Conservation (phyloP, 1,139 yeast species). For the Yamadazyma dushanensis region DNA sequence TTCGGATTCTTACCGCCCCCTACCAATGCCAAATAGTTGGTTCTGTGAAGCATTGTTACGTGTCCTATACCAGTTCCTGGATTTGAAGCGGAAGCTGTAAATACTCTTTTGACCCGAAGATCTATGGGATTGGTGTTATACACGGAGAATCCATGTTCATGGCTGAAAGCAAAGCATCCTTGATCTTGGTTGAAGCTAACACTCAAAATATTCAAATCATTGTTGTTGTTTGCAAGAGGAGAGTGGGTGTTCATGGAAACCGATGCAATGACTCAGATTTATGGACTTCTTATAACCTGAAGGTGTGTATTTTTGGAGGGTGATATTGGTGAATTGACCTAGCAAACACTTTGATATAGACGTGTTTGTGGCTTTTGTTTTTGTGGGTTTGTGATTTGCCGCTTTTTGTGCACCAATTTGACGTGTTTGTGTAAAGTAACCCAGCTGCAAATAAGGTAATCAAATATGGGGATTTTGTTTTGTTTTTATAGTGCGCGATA, state of each 20-base stretch:
- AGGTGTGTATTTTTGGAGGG: too few relatives aligned
- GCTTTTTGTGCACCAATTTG: too few relatives aligned
- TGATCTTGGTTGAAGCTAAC: slow-evolving; percentile 85
- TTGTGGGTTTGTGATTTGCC: too few relatives aligned
- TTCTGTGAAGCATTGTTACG: slow-evolving; percentile 81
- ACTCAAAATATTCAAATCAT: slow-evolving; percentile 49
- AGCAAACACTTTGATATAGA: too few relatives aligned
- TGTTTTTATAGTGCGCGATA: slow-evolving; percentile 1
- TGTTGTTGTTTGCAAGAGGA: slow-evolving; percentile 15
- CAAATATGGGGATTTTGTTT: slow-evolving; percentile 3
- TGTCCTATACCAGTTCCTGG: slow-evolving; percentile 66
- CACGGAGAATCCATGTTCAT: slow-evolving; percentile 81
- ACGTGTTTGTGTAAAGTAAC: too few relatives aligned
- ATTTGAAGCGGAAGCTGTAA: slow-evolving; percentile 21
- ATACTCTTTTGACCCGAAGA: slow-evolving; percentile 66
- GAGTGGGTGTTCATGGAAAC: slow-evolving; percentile 41
- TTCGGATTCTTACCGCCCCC: slow-evolving; percentile 86
- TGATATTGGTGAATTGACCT: too few relatives aligned
- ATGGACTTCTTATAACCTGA: background rate
- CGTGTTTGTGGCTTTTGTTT: too few relatives aligned
- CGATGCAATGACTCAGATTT: too few relatives aligned
- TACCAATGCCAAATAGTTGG: slow-evolving; percentile 84
- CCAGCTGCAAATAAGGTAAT: too few relatives aligned
- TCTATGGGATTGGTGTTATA: slow-evolving; percentile 88
- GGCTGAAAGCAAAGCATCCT: slow-evolving; percentile 85